Evolutionary conservation across 768 basidiomycete genomes (phyloP), one percentile per base, ranked within the genome.

Genomic region (Suillus subluteus): DNA sequence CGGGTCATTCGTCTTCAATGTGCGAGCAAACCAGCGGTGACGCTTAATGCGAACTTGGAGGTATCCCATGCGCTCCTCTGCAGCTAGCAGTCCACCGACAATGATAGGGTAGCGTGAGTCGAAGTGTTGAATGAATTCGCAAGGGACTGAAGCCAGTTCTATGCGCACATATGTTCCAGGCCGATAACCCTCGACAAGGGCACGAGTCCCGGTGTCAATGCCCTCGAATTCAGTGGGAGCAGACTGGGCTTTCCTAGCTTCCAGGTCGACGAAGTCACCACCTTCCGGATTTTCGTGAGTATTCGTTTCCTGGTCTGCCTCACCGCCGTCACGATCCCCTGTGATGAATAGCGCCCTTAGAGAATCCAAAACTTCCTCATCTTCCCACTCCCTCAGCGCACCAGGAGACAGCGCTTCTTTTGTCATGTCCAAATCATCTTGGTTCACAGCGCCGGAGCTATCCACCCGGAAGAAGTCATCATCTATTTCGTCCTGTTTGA

Each of bases 1-100:
- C 0, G 98, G 98, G 77, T 99, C 94, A 78, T 99, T 98, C 56
- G 91, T 98, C 83, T 99, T 99, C 69, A 99, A 86, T 2, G 94
- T 96, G 73, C 87, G 87, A 9, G 86, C 82, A 79, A 89, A 94
- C 97, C 97, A 99, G 63, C 98, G 86, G 77, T 99, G 98, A 64
- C 96, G 86, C 80, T 99, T 99, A 78, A 99, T 89, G 64, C 98
- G 88, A 40, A 96, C 96, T 78, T 98, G 96, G 23, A 98, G 84
- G 80, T 90, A 97, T 2, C 96, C 96, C 73, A 98, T 95, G 26
- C 90, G 86, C 78, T 96, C 94, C 79, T 99, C 98, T 0, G 94
- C 87, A 0, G 93, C 85, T 5, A 96, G 84, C 8, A 99, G 84
- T 1, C 97, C 98, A 16, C 98, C 98, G 62, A 98, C 86, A 69